Conservation (phyloP, 2,329 filamentous ascomycete genomes). For the Colletotrichum plurivorum region DNA sequence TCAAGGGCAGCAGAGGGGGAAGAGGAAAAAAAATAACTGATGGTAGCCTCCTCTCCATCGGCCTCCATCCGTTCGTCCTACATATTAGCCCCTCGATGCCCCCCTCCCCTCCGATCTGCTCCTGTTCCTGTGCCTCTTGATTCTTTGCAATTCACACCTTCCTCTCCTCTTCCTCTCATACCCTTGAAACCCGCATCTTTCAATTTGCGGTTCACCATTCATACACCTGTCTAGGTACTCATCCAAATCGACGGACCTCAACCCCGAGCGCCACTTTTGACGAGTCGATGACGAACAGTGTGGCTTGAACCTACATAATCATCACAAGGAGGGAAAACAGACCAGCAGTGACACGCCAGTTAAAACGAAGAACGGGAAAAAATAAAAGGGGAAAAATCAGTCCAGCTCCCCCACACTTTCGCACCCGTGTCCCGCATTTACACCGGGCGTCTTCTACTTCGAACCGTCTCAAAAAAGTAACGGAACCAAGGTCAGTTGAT, state of each 20-base stretch:
- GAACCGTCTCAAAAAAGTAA: constrained; percentile 29
- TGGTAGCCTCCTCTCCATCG: constrained; percentile 16
- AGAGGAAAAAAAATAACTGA: background rate
- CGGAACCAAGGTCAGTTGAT: constrained; percentile 37
- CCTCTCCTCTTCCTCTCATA: background rate
- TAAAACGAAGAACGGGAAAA: background rate
- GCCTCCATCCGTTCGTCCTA: constrained; percentile 26
- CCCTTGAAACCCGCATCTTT: constrained; percentile 9
- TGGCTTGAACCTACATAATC: constrained; percentile 30
- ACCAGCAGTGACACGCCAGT: background rate
- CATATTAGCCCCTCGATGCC: constrained; percentile 38
- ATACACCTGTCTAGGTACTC: too few species aligned
- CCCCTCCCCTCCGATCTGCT: constrained; percentile 28
- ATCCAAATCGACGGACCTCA: background rate
- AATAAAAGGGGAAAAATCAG: constrained; percentile 8
- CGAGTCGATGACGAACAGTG: constrained; percentile 38
- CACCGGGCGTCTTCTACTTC: constrained; percentile 29
- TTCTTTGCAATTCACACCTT: constrained; percentile 15
- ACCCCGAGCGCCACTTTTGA: constrained; percentile 19
- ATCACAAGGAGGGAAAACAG: constrained; percentile 27
- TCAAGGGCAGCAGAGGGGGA: background rate
- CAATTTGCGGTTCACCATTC: constrained; percentile 2
- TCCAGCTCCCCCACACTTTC: constrained; percentile 20
- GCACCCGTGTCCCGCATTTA: constrained; percentile 33
- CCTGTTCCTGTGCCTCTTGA: constrained; percentile 19